Conservation (phyloP, 306 rosid species). For the Quercus alba region DNA sequence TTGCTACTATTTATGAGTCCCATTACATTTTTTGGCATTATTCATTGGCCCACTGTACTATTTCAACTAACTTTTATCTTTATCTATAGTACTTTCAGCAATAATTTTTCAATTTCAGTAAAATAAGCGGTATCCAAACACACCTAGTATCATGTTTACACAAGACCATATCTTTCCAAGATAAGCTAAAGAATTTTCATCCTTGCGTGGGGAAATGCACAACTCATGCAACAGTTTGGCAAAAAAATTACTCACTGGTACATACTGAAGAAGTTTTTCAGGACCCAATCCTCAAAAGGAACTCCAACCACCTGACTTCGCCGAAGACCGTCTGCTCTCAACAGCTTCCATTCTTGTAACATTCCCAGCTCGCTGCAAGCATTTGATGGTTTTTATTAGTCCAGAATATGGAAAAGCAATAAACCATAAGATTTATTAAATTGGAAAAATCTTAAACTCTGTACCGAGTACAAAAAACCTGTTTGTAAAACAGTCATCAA, state of each 20-base stretch:
- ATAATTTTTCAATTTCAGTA: no score
- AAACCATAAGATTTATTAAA: neutral
- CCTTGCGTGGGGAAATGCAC: neutral
- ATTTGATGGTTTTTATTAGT: slow-evolving; percentile 11
- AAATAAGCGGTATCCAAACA: no score
- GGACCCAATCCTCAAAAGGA: slow-evolving; percentile 32
- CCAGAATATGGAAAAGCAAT: neutral
- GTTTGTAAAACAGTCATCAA: neutral
- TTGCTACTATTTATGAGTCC: rapidly evolving
- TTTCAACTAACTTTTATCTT: no score
- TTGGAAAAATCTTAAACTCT: neutral
- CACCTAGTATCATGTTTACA: neutral
- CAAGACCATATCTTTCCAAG: neutral
- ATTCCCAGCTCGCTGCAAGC: slow-evolving; percentile 46
- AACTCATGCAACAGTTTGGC: neutral
- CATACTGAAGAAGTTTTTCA: slow-evolving; percentile 12
- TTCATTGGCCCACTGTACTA: rapidly evolving
- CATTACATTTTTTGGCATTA: rapidly evolving
- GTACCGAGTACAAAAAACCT: neutral
- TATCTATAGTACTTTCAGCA: no score
- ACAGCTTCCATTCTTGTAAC: slow-evolving; percentile 26
- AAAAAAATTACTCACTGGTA: slow-evolving; percentile 9
- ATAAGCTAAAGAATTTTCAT: neutral
- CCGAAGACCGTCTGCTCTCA: slow-evolving; percentile 22
- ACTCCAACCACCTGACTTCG: slow-evolving; percentile 35